Percentiles rank a stretch among this genome's conserved stretches.
Conservation (phyloP, 129 eudicot species). For the Glebionis coronaria region DNA sequence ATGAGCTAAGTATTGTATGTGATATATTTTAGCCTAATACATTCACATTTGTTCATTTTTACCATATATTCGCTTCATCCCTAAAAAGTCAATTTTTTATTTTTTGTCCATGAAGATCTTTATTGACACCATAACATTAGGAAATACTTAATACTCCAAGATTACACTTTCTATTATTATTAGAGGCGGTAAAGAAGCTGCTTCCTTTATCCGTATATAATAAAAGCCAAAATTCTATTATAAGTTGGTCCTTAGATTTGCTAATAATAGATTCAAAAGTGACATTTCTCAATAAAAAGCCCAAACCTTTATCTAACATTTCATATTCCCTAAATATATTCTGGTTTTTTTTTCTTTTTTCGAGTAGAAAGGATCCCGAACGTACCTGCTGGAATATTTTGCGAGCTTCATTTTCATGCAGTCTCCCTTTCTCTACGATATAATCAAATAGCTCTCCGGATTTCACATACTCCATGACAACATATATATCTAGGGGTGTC, state of each 20-base stretch:
- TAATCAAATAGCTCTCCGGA: slow-evolving; percentile 91
- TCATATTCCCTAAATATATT: neutral
- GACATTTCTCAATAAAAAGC: neutral
- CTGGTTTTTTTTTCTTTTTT: neutral
- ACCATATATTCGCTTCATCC: neutral
- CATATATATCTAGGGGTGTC: slow-evolving; percentile 79
- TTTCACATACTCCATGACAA: slow-evolving; percentile 83
- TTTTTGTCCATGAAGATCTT: neutral
- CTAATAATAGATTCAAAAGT: slow-evolving; percentile 10
- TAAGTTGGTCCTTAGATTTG: slow-evolving; percentile 4
- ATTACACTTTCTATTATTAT: too few species aligned
- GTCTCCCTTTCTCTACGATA: slow-evolving; percentile 85
- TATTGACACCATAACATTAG: neutral
- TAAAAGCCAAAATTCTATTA: neutral
- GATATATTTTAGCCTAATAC: neutral
- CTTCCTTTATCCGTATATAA: neutral
- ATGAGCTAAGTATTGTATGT: slow-evolving; percentile 3
- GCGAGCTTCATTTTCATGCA: slow-evolving; percentile 83
- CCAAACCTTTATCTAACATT: neutral
- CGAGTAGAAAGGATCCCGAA: neutral
- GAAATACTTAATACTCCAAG: neutral
- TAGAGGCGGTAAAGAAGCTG: neutral
- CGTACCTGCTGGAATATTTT: slow-evolving; percentile 80
- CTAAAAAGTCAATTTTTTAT: neutral
- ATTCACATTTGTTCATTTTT: neutral